Conservation (phyloP, 345 rosid species). For the Ailanthus altissimus region DNA sequence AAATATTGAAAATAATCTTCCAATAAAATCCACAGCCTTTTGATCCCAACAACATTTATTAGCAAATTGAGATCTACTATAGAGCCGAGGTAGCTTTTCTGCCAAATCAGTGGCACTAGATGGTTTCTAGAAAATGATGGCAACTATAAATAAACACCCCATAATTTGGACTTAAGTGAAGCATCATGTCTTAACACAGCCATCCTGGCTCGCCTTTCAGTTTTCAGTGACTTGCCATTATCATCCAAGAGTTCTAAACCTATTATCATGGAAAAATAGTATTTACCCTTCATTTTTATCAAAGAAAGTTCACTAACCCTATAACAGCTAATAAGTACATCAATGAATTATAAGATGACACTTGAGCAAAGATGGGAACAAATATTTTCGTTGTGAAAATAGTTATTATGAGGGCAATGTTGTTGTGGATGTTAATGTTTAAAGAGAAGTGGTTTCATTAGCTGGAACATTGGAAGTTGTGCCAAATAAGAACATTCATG, state of each 20-base stretch:
- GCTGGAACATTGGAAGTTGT: constrained; percentile 28
- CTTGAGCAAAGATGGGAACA: constrained; percentile 66
- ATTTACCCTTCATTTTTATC: constrained; percentile 64
- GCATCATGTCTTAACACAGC: constrained; percentile 51
- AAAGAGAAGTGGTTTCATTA: constrained; percentile 37
- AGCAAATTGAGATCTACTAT: constrained; percentile 44
- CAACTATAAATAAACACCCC: constrained; percentile 20
- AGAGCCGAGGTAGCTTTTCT: constrained; percentile 8
- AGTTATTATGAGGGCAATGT: neutral
- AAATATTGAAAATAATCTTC: too few species aligned
- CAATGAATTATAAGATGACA: constrained; percentile 53
- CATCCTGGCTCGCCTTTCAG: constrained; percentile 46
- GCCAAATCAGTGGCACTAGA: constrained; percentile 53
- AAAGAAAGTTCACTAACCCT: constrained; percentile 33
- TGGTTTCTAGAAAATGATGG: constrained; percentile 57
- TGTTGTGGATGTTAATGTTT: constrained; percentile 31
- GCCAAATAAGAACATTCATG: constrained; percentile 1
- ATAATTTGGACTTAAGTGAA: constrained; percentile 37
- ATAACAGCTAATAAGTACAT: constrained; percentile 43
- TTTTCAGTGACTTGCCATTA: constrained; percentile 27
- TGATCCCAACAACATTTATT: constrained; percentile 41
- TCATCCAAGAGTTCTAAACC: constrained; percentile 14
- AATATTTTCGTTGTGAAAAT: constrained; percentile 41
- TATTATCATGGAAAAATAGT: constrained; percentile 58
- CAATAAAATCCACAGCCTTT: constrained; percentile 36